Base-by-base conservation (phyloP, 768 basidiomycete species). In the Phallus indusiatus region DNA sequence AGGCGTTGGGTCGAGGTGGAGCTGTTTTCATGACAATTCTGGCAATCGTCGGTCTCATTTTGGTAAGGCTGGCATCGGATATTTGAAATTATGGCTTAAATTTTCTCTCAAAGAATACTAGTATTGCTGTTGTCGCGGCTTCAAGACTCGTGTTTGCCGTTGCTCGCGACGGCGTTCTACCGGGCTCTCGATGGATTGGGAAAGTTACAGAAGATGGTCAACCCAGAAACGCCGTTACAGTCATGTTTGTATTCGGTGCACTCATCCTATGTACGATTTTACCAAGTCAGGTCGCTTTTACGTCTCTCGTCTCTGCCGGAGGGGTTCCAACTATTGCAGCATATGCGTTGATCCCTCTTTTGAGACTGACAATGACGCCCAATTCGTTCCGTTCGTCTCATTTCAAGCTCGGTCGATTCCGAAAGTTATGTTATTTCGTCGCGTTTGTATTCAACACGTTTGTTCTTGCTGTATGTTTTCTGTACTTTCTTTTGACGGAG, bases 131-230 rank as follows among this genome's bases (percentile, higher is more conserved):
- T 59, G 90, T 94, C 18, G 93, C 94, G 1, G 82, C 91, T 12
- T 94, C 91, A 12, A 82, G 93, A 4, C 79, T 96, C 24, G 79
- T 96, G 46, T 96, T 89, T 66, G 94, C 93, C 9, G 88, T 96
- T 49, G 93, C 93, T n/a, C 85, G 94, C 55, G 94, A 96, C 65
- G 93, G 93, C 28, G 90, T 94, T 0, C 75, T 96, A 11, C 93
- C 94, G 0, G 68, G 89, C 51, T 92, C 89, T 0, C 61, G 73
- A 12, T 95, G 92, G 93, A 87, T 96, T 55, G 84, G 88, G 48
- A 72, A 77, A 61, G 88, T 94, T 47, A 84, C 88, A 53, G 62
- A 70, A 0, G 71, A 78, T 16, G 86, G 88, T 1, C 88, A 94
- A 65, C 93, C 93, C 0, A 79, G 75, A 57, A 86, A 92, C 67